Conservation (phyloP, 495 filamentous ascomycete genomes). For the Massariosphaeria phaeospora region DNA sequence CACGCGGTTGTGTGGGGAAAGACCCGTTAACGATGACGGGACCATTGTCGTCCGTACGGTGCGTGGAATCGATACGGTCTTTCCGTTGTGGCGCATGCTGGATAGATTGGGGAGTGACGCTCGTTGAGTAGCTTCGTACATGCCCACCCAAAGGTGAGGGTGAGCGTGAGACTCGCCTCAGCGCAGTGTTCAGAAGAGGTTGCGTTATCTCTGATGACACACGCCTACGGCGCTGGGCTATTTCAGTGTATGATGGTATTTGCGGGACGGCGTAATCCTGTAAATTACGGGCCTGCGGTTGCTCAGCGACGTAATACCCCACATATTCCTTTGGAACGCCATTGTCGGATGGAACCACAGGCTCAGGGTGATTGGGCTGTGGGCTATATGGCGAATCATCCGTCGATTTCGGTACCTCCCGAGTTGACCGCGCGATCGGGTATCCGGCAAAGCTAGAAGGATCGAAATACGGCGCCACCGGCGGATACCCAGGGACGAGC, state of each 20-base stretch:
- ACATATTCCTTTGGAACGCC: slow-evolving; percentile 55
- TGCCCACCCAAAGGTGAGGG: slow-evolving; percentile 40
- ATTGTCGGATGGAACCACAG: slow-evolving; percentile 43
- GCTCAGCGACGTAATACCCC: slow-evolving; percentile 56
- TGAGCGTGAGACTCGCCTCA: slow-evolving; percentile 36
- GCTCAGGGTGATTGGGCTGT: slow-evolving; percentile 36
- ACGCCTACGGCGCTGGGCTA: slow-evolving; percentile 47
- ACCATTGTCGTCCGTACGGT: slow-evolving; percentile 31
- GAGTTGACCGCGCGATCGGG: slow-evolving; percentile 25
- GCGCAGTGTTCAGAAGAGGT: slow-evolving; percentile 33
- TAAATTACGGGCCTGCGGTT: slow-evolving; percentile 51
- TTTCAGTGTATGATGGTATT: slow-evolving; percentile 47
- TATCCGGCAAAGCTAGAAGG: slow-evolving; percentile 35
- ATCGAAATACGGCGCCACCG: slow-evolving; percentile 39
- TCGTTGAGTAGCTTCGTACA: slow-evolving; percentile 35
- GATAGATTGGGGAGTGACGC: slow-evolving; percentile 19
- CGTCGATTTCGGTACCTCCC: slow-evolving; percentile 2
- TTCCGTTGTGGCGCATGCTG: slow-evolving; percentile 9
- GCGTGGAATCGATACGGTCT: slow-evolving; percentile 18
- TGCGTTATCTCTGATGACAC: slow-evolving; percentile 45
- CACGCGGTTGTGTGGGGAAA: slow-evolving; percentile 25
- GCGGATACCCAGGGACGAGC: slow-evolving; percentile 40
- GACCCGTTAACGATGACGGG: slow-evolving; percentile 49
- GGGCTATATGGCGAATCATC: slow-evolving; percentile 23
- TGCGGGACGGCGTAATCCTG: slow-evolving; percentile 46